A percentile compares a stretch with the other conserved stretches of the same genome.
These are phyloP conservation scores for Apiospora rasikravindrae DNA, from an alignment of 2,329 filamentous ascomycete genomes.

Conservation along the genomic window DNA sequence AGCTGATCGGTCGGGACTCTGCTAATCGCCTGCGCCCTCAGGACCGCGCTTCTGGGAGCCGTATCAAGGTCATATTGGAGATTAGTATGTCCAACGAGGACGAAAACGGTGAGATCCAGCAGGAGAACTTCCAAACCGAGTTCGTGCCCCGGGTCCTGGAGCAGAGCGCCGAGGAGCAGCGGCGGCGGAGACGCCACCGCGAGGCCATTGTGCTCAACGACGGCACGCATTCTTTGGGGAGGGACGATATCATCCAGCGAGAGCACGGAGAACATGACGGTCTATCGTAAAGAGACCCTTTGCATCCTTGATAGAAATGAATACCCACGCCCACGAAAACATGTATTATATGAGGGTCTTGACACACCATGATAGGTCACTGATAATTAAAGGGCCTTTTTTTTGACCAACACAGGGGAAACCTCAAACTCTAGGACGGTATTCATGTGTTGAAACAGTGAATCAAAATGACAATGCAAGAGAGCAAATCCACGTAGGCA, in stretches of 20 bases:
- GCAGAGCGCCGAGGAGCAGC: conserved; percentile 70
- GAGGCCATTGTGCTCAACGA: conserved; percentile 93
- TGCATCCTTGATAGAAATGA: not conserved
- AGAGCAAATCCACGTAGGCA: not conserved
- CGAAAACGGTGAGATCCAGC: conserved; percentile 34
- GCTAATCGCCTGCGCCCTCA: conserved; percentile 27
- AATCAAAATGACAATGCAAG: not conserved
- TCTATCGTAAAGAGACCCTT: not conserved
- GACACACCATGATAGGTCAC: not conserved
- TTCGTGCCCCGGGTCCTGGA: conserved; percentile 49
- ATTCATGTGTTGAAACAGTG: not conserved
- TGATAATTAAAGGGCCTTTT: not conserved
- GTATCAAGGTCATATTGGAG: conserved; percentile 43
- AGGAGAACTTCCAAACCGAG: conserved; percentile 38
- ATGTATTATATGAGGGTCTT: not conserved
- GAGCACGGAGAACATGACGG: conserved; percentile 43
- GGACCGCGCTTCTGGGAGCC: conserved; percentile 31
- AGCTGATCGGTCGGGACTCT: conserved; percentile 45
- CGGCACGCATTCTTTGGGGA: conserved; percentile 74
- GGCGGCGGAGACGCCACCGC: conserved; percentile 74
- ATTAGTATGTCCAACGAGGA: conserved; percentile 41
- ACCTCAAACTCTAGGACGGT: not conserved
- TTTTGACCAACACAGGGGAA: not conserved
- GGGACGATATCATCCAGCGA: conserved; percentile 79
- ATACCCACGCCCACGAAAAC: not conserved